A percentile compares a stretch with the other conserved stretches of the same genome.
Evolutionary conservation across 2,329 filamentous ascomycete genomes (phyloP).

Genomic region (Fusarium sp.): DNA sequence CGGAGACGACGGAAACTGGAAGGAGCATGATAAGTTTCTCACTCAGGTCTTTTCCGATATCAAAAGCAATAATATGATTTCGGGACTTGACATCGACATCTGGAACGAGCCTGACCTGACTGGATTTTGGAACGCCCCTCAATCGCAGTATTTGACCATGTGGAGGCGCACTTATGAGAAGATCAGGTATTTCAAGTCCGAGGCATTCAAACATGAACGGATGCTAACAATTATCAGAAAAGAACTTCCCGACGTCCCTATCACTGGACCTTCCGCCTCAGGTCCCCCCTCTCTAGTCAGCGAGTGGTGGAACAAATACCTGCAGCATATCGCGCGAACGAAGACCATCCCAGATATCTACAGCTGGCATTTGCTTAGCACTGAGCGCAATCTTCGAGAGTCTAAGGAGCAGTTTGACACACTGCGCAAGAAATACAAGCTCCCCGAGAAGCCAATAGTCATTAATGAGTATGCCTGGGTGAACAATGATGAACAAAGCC

Average conservation of each 20-base stretch:
- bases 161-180: not conserved
- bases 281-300: not conserved
- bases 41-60: not conserved
- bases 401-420: no score
- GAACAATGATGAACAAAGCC: not conserved
- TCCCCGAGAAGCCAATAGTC: not conserved
- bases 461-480: not conserved
- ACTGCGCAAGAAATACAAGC: not conserved
- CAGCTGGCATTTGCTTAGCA: not conserved
- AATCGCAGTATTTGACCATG: not conserved
- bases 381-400: not conserved
- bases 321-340: not conserved
- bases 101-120: slow-evolving; percentile 12
- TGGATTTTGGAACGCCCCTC: not conserved
- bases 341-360: not conserved
- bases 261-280: not conserved
- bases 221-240: no score
- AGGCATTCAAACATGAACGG: no score
- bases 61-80: not conserved
- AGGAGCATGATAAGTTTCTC: not conserved
- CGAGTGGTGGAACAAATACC: not conserved
- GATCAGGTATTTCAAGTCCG: no score
- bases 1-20: not conserved
- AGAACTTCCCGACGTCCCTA: not conserved
- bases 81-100: not conserved